phyloP scores from a whole-genome alignment of 2,329 filamentous ascomycete species.

The Fusarium euwallaceae region DNA sequence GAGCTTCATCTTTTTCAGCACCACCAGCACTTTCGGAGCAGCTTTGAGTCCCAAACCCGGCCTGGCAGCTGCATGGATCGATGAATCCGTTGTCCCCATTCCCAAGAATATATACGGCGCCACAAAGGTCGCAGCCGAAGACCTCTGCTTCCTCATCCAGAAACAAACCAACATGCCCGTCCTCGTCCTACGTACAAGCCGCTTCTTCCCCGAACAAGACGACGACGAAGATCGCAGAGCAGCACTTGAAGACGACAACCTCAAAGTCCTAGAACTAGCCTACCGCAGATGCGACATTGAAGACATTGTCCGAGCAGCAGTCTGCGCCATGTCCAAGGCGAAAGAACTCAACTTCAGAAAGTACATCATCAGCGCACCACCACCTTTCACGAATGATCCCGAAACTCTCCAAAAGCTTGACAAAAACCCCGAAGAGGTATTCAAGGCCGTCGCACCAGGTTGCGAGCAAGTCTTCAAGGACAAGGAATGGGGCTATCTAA shows the following conservation, averaged over 20 bases:
- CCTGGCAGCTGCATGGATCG: slow-evolving; percentile 58
- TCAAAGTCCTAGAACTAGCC: slow-evolving; percentile 62
- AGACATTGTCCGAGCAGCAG: slow-evolving; percentile 58
- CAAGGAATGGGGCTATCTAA: slow-evolving; percentile 54
- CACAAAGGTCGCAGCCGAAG: slow-evolving; percentile 63
- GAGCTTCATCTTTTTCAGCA: slow-evolving; percentile 61
- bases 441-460: slow-evolving; percentile 45
- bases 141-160: slow-evolving; percentile 59
- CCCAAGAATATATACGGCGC: slow-evolving; percentile 65
- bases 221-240: slow-evolving; percentile 58
- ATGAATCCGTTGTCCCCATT: slow-evolving; percentile 55
- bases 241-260: slow-evolving; percentile 56
- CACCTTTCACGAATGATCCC: slow-evolving; percentile 53
- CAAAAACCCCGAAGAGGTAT: slow-evolving; percentile 48
- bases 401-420: slow-evolving; percentile 53
- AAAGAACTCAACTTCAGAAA: slow-evolving; percentile 52
- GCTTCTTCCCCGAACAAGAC: slow-evolving; percentile 64
- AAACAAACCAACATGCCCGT: slow-evolving; percentile 55
- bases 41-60: slow-evolving; percentile 55
- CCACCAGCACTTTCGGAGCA: slow-evolving; percentile 60
- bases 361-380: slow-evolving; percentile 60
- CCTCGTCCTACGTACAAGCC: slow-evolving; percentile 60
- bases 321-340: slow-evolving; percentile 55
- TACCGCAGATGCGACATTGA: slow-evolving; percentile 60
- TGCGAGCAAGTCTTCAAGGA: slow-evolving; percentile 49